Base-by-base conservation (phyloP, 495 filamentous ascomycete species). In the Hypomontagnella submonticulosa region DNA sequence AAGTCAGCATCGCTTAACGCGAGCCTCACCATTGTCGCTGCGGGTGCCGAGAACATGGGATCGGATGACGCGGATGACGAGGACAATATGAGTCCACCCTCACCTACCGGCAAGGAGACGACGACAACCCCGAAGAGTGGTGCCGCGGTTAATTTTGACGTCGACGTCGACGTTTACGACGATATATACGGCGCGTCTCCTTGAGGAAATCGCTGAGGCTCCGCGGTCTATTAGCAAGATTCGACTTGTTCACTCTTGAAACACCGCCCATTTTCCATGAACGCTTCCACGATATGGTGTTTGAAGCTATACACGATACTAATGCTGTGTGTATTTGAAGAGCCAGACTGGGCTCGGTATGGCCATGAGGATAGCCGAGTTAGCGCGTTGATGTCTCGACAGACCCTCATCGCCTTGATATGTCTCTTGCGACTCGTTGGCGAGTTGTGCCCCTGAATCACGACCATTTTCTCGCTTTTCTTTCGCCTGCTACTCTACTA, bases 1-100 rank as follows among this genome's bases (percentile, higher is more conserved):
- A 50, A 67, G 41, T 61, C 71, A 7, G 43, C 69, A 0, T 65
- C 73, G 7, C 67, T 69, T 12, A 70, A 72, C 48, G 68, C 71
- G 13, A 61, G 55, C 16, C 48, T 53, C 20, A 73, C 62, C 4
- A 70, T 75, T 20, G 42, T 69, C 20, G 67, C 67, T 1, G 59
- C 66, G 4, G 50, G 58, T 2, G 11, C 43, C 1, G 65, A 66
- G 41, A 67, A 55, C 36, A 27, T 19, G 4, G 44, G 33, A 27
- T 4, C 33, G 5, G 60, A 46, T 32, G 47, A 61, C 4, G 36
- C n/a, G 1, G 40, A 27, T 27, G 23, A 27, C 23, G 23, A 27
- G 2, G 6, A 6, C 6, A 6, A 27, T 27, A 27, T 27, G 23
- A 27, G 12, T 4, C 23, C 44, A 15, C 49, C 61, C 18, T 41